A percentile compares a stretch with the other conserved stretches of the same genome.
These are phyloP conservation scores for Botrytis medusae DNA, from an alignment of 2,329 filamentous ascomycete genomes.

Conservation along the genomic window DNA sequence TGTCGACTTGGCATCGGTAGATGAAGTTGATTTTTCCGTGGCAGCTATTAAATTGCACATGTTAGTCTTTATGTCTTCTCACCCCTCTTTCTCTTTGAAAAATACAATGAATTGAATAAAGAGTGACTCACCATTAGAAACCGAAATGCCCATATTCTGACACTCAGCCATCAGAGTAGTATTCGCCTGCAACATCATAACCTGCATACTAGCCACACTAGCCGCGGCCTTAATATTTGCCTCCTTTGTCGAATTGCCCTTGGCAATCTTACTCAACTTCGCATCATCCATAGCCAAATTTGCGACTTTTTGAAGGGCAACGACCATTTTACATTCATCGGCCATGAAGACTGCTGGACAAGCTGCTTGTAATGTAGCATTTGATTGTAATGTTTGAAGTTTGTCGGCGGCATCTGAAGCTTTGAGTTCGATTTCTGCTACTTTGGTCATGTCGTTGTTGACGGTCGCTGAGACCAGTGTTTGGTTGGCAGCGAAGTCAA, in stretches of 20 bases:
- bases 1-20: neutral
- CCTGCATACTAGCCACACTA: constrained; percentile 35
- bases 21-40: neutral
- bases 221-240: constrained; percentile 43
- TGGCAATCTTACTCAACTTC: constrained; percentile 38
- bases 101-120: neutral
- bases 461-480: constrained; percentile 22
- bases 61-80: neutral
- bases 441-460: constrained; percentile 26
- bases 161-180: constrained; percentile 38
- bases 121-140: neutral
- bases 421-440: constrained; percentile 22
- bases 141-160: constrained; percentile 6
- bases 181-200: constrained; percentile 41
- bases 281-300: constrained; percentile 42
- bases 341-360: constrained; percentile 21
- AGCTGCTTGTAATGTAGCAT: constrained; percentile 29
- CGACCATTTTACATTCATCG: constrained; percentile 17
- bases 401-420: constrained; percentile 22
- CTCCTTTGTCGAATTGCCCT: constrained; percentile 43
- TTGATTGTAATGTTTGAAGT: constrained; percentile 23
- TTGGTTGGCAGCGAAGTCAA: constrained; percentile 26
- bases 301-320: constrained; percentile 27
- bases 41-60: neutral
- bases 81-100: neutral